These are phyloP conservation scores for Fusarium transvaalense DNA, from an alignment of 2,329 filamentous ascomycete species.

Conservation along the genomic window DNA sequence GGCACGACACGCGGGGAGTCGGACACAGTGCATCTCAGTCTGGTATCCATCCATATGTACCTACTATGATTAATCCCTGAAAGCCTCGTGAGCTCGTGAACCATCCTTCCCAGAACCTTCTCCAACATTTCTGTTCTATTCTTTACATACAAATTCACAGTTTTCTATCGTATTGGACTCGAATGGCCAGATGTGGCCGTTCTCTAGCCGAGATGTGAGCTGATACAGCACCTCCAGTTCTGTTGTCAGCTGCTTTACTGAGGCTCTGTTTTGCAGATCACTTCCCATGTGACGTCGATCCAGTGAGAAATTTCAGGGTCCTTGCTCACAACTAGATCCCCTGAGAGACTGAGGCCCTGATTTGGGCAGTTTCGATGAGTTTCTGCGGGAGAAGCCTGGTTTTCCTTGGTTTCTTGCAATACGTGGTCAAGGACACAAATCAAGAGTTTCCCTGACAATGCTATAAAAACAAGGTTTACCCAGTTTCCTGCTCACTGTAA, in stretches of 20 bases:
- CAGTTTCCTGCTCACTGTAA: not conserved
- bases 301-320: constrained; percentile 38
- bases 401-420: constrained; percentile 14
- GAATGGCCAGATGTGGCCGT: not conserved
- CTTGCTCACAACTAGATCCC: constrained; percentile 10
- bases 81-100: not conserved
- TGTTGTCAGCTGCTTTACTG: constrained; percentile 20
- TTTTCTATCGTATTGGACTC: not conserved
- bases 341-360: constrained; percentile 10
- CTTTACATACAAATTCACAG: not conserved
- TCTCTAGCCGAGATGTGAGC: not conserved
- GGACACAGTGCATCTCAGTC: constrained; percentile 1
- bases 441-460: not conserved
- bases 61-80: constrained; percentile 11
- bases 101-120: not conserved
- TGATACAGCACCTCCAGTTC: not conserved
- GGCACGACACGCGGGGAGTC: constrained; percentile 11
- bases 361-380: constrained; percentile 24
- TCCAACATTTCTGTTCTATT: not conserved
- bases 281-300: constrained; percentile 38
- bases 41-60: constrained; percentile 10
- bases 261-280: constrained; percentile 41
- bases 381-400: constrained; percentile 26
- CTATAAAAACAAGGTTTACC: constrained; percentile 8
- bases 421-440: not conserved